phyloP scores from a whole-genome alignment of 106 monocot species.

The Gastrodia elata region DNA sequence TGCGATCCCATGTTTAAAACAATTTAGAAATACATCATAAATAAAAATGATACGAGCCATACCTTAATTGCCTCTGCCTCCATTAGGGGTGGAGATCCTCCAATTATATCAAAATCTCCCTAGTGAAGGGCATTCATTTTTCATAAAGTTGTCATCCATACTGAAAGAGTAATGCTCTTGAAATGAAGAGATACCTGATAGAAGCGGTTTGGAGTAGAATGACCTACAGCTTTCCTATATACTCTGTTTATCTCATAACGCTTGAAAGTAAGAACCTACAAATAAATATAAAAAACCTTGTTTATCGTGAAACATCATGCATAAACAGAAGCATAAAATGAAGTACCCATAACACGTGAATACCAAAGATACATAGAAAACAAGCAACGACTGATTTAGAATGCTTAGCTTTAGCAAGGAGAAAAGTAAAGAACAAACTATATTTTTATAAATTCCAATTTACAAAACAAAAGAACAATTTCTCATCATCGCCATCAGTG shows the following conservation, averaged over 20 bases:
- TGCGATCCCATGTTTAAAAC: neutral
- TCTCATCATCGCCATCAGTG: no score
- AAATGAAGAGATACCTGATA: slow-evolving; percentile 42
- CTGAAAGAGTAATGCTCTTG: neutral
- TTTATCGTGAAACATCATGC: neutral
- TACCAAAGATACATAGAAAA: no score
- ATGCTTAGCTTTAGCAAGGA: no score
- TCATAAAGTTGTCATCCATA: slow-evolving; percentile 5
- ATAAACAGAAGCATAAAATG: neutral
- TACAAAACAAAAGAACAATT: no score
- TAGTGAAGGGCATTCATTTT: slow-evolving; percentile 10
- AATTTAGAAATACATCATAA: neutral
- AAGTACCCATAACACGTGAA: neutral
- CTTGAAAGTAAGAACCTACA: slow-evolving; percentile 67
- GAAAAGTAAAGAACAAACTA: no score
- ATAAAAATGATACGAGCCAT: neutral
- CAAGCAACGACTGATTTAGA: no score
- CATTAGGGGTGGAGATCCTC: slow-evolving; percentile 56
- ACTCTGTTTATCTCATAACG: slow-evolving; percentile 87
- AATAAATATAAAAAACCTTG: neutral
- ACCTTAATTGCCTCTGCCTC: slow-evolving; percentile 87
- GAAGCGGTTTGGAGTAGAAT: slow-evolving; percentile 74
- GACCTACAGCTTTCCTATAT: slow-evolving; percentile 68
- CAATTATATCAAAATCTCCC: slow-evolving; percentile 99
- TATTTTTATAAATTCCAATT: no score